phyloP scores from a whole-genome alignment of 2,329 filamentous ascomycete genomes.

The Trichoderma sp. region DNA sequence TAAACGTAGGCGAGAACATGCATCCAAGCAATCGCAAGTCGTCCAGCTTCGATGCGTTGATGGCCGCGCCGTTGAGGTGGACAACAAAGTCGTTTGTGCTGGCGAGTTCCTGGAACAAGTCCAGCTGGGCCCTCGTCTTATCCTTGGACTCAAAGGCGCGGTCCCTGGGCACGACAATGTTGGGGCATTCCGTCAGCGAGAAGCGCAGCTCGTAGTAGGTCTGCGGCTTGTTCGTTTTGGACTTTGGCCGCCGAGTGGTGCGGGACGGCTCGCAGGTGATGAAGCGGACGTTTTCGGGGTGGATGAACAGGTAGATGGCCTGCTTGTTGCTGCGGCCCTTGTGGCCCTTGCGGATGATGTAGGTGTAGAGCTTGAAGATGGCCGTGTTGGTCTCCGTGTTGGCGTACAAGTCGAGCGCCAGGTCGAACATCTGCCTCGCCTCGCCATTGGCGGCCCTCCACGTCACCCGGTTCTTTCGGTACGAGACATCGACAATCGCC shows the following conservation, averaged over 20 bases:
- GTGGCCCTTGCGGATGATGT: neutral
- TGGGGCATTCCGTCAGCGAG: neutral
- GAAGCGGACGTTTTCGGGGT: neutral
- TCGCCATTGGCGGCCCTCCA: neutral
- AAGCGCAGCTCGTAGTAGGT: neutral
- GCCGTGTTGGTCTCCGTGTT: neutral
- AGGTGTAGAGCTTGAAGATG: conserved; percentile 4
- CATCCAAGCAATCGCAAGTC: neutral
- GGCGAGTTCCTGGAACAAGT: neutral
- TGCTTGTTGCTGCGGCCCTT: conserved; percentile 7
- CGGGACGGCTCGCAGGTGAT: neutral
- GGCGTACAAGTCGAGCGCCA: neutral
- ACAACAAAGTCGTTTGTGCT: neutral
- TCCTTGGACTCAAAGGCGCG: neutral
- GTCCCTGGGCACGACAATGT: neutral
- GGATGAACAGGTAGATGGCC: conserved; percentile 6
- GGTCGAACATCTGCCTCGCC: neutral
- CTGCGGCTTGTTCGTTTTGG: neutral
- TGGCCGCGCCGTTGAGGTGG: neutral
- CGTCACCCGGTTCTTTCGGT: conserved; percentile 5
- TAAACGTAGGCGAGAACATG: neutral
- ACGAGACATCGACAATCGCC: neutral
- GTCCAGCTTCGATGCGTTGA: neutral
- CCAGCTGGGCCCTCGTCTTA: neutral
- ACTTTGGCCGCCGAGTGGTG: neutral